These are phyloP conservation scores for Ganoderma lucidum DNA, from an alignment of 1,284 basidiomycete genomes.

Conservation along the genomic window DNA sequence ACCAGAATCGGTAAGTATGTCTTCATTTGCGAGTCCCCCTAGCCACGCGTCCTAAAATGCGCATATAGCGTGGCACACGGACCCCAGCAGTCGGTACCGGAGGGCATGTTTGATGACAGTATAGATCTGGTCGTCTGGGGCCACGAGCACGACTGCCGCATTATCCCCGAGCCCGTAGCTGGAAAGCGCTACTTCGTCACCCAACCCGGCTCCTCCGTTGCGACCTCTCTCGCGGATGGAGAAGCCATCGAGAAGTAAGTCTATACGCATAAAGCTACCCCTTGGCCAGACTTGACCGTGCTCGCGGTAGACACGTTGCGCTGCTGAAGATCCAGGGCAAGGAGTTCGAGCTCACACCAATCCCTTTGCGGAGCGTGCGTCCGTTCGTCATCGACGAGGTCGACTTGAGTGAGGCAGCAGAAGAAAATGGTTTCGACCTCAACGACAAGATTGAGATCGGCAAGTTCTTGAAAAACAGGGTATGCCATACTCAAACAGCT, in stretches of 20 bases:
- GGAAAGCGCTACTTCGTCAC: conserved; percentile 93
- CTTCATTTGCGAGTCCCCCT: neutral
- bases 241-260: conserved; percentile 87
- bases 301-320: conserved; percentile 78
- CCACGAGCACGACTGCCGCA: conserved; percentile 98
- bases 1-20: conserved; percentile 90
- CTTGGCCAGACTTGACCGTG: neutral
- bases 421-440: conserved; percentile 78
- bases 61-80: conserved; percentile 86
- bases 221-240: conserved; percentile 92
- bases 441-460: conserved; percentile 83
- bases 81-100: conserved; percentile 92
- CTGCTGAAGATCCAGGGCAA: conserved; percentile 87
- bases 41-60: conserved; percentile 4
- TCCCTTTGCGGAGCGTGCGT: conserved; percentile 90
- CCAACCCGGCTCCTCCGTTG: conserved; percentile 96
- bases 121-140: conserved; percentile 97
- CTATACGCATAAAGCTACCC: conserved; percentile 31
- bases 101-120: conserved; percentile 97
- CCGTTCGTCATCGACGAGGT: conserved; percentile 96
- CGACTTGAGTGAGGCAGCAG: conserved; percentile 76
- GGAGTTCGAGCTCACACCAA: conserved; percentile 86
- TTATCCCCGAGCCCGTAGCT: conserved; percentile 89
- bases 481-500: conserved; percentile 40
- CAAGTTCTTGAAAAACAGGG: conserved; percentile 80